phyloP scores from a whole-genome alignment of 352 stramenopile genomes.

The Elongisporangium prolatum region DNA sequence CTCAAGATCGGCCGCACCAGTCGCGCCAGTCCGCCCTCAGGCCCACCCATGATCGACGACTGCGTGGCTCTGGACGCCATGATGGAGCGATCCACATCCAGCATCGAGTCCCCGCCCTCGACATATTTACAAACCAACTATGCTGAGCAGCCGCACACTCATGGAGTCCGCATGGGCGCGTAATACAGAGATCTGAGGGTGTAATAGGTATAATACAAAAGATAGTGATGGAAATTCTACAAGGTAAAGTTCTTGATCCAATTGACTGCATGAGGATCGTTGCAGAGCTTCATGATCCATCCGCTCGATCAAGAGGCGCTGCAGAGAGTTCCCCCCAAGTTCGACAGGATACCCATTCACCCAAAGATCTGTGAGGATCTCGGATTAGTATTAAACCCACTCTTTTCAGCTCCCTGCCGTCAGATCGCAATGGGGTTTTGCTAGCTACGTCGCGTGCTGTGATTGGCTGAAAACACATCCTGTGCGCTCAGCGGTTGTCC shows the following conservation, averaged over 20 bases:
- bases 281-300: not conserved
- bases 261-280: too few relatives aligned
- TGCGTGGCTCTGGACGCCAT: slow-evolving; percentile 10
- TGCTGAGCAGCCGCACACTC: not conserved
- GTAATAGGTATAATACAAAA: slow-evolving; percentile 1
- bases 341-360: not conserved
- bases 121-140: not conserved
- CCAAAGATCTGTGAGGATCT: not conserved
- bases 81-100: slow-evolving; percentile 15
- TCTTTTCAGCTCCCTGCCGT: not conserved
- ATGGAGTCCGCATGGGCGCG: not conserved
- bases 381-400: too few relatives aligned
- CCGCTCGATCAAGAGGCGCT: not conserved
- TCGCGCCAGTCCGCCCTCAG: slow-evolving; percentile 1
- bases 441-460: not conserved
- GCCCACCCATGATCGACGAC: slow-evolving; percentile 11
- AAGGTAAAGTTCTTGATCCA: too few relatives aligned
- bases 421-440: not conserved
- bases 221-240: not conserved
- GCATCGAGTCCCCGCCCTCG: slow-evolving; percentile 11
- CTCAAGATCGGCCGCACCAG: slow-evolving; percentile 12
- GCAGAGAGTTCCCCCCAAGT: not conserved
- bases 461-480: not conserved
- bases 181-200: not conserved
- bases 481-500: not conserved